A percentile compares a stretch with the other conserved stretches of the same genome.
Conservation (phyloP, 495 filamentous ascomycete species). For the Penicillium atrosanguineum region DNA sequence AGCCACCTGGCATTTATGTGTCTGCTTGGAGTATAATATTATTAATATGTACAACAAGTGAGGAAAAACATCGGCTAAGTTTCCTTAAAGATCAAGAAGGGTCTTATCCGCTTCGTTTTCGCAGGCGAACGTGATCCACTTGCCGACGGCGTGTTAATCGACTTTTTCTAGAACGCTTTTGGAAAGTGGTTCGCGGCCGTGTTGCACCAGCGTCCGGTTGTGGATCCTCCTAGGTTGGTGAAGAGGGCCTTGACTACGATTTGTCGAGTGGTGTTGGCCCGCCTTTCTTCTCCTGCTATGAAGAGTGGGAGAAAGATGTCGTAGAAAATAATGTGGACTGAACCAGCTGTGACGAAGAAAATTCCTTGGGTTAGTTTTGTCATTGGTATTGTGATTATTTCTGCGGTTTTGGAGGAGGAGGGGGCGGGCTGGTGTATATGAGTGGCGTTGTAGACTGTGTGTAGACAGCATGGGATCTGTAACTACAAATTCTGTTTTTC, state of each 20-base stretch:
- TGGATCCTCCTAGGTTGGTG: neutral
- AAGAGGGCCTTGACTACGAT: neutral
- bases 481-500: no score
- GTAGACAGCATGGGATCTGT: neutral
- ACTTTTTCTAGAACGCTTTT: neutral
- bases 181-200: slow-evolving; percentile 1
- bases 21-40: neutral
- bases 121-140: slow-evolving; percentile 1
- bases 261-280: neutral
- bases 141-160: slow-evolving; percentile 2
- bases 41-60: neutral
- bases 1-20: neutral
- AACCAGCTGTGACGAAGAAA: slow-evolving; percentile 1
- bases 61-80: neutral
- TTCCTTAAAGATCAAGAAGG: slow-evolving; percentile 7
- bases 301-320: slow-evolving; percentile 9
- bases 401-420: neutral
- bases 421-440: slow-evolving; percentile 4
- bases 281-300: slow-evolving; percentile 1
- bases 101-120: slow-evolving; percentile 2
- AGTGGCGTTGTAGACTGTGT: slow-evolving; percentile 5
- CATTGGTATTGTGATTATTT: neutral
- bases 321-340: slow-evolving; percentile 6
- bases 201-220: slow-evolving; percentile 6
- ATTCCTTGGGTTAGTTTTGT: neutral